Evolutionary conservation across 768 basidiomycete species (phyloP), one percentile per base, ranked within the genome.

Genomic region (Lactarius akahatsu): DNA sequence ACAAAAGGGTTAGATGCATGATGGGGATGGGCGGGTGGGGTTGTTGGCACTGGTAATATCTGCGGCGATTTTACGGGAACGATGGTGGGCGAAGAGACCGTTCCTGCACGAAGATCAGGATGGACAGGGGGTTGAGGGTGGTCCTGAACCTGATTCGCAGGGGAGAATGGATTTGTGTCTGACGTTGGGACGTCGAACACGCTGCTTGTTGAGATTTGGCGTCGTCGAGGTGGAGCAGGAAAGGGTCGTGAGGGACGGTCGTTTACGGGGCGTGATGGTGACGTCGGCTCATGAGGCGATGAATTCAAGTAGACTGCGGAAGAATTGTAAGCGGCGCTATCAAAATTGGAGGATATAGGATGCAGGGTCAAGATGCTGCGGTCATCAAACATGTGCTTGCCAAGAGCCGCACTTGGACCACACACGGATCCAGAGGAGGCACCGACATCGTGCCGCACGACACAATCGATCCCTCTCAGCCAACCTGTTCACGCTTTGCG

Each of bases 1-100:
- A 71, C 59, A 45, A 71, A 71, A 10, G 71, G 71, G 28, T 71
- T 71, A 26, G 69, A 69, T 23, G 68, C 23, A 26, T 70, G 69
- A 57, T 71, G 64, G n/a, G 41, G 23, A 36, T 38, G 50, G 34
- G 62, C 45, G 36, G 62, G 62, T 30, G 61, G 26, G 6, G 62
- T 26, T 10, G 62, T 23, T 13, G 59, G 59, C 1, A 23, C n/a
- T 7, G 66, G 57, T 13, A 55, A 36, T 40, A 57, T 1, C 18
- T 36, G 57, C 2, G 61, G 41, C 4, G 61, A 23, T 18, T 55
- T 62, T 9, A 16, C 26, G 13, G 69, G 66, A 34, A 63, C 64
- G 40, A 70, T 65, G 23, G 64, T 65, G 26, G 64, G 64, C 4
- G 68, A 69, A 41, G 69, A 69, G 30, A 68, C 50, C 2, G 56